Evolutionary conservation across 805 yeast genomes (phyloP).

Genomic region (Kodamaea laetipori): DNA sequence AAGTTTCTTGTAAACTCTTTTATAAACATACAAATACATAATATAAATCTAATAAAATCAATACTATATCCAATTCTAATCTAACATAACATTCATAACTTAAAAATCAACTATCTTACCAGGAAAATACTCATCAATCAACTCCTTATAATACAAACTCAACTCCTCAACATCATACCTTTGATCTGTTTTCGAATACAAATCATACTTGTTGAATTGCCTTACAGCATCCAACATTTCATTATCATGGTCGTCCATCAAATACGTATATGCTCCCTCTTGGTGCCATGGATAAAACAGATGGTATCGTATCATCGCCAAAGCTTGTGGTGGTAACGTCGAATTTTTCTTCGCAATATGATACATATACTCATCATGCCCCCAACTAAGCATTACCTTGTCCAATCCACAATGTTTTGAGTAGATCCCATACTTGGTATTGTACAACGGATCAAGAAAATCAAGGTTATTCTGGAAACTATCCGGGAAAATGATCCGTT

Average conservation of each 20-base stretch:
- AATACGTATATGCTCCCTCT: slow-evolving; percentile 62
- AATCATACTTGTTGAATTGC: slow-evolving; percentile 67
- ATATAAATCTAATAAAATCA: not conserved
- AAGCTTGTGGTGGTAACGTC: slow-evolving; percentile 61
- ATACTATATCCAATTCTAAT: not conserved
- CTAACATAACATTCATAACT: too few species aligned
- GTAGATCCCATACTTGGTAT: slow-evolving; percentile 67
- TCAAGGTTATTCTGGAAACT: slow-evolving; percentile 64
- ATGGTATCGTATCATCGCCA: slow-evolving; percentile 76
- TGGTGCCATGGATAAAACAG: slow-evolving; percentile 79
- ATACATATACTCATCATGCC: slow-evolving; percentile 79
- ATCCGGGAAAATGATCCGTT: slow-evolving; percentile 60
- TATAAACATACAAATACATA: too few species aligned
- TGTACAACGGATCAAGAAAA: slow-evolving; percentile 60
- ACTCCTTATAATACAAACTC: slow-evolving; percentile 59
- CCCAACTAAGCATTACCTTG: slow-evolving; percentile 75
- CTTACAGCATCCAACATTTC: slow-evolving; percentile 64
- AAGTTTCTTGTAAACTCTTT: too few species aligned
- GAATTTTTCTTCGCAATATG: slow-evolving; percentile 68
- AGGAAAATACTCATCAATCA: slow-evolving; percentile 71
- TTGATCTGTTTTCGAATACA: slow-evolving; percentile 62
- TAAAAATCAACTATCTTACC: slow-evolving; percentile 55
- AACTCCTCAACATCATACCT: slow-evolving; percentile 50
- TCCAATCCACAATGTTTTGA: slow-evolving; percentile 65
- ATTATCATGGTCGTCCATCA: slow-evolving; percentile 64